phyloP scores from a whole-genome alignment of 2,329 filamentous ascomycete genomes.

The Ophiostoma sp. region DNA sequence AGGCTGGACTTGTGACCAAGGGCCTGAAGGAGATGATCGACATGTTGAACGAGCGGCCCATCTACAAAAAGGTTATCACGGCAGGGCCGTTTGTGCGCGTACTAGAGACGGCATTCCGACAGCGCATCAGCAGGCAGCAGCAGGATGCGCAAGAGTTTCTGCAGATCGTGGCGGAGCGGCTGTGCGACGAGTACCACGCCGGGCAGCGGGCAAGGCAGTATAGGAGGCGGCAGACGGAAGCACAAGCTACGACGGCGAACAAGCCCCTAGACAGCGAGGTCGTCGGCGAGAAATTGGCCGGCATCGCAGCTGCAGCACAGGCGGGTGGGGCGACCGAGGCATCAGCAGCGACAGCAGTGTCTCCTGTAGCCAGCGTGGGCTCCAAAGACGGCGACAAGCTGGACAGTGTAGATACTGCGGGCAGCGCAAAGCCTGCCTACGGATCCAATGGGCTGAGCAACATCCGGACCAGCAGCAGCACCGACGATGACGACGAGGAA shows the following conservation, averaged over 20 bases:
- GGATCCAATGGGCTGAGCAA: neutral
- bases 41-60: slow-evolving; percentile 83
- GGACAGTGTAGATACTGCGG: neutral
- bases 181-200: slow-evolving; percentile 91
- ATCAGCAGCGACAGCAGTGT: neutral
- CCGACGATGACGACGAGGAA: slow-evolving; percentile 44
- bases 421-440: neutral
- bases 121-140: slow-evolving; percentile 87
- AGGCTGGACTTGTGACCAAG: slow-evolving; percentile 75
- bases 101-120: slow-evolving; percentile 79
- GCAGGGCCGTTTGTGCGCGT: slow-evolving; percentile 77
- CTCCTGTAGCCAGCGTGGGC: neutral
- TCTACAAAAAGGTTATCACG: slow-evolving; percentile 89
- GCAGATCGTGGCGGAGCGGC: slow-evolving; percentile 83
- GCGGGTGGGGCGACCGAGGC: slow-evolving; percentile 5
- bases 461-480: slow-evolving; percentile 26
- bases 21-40: slow-evolving; percentile 91
- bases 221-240: slow-evolving; percentile 39
- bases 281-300: slow-evolving; percentile 24
- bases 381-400: neutral
- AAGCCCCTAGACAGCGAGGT: slow-evolving; percentile 4
- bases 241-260: neutral
- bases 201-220: slow-evolving; percentile 65
- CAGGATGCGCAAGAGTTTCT: slow-evolving; percentile 98
- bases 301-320: slow-evolving; percentile 9